These are phyloP conservation scores for Syncephalis fuscata DNA, from an alignment of 371 early-diverging fungal genomes.

Conservation along the genomic window DNA sequence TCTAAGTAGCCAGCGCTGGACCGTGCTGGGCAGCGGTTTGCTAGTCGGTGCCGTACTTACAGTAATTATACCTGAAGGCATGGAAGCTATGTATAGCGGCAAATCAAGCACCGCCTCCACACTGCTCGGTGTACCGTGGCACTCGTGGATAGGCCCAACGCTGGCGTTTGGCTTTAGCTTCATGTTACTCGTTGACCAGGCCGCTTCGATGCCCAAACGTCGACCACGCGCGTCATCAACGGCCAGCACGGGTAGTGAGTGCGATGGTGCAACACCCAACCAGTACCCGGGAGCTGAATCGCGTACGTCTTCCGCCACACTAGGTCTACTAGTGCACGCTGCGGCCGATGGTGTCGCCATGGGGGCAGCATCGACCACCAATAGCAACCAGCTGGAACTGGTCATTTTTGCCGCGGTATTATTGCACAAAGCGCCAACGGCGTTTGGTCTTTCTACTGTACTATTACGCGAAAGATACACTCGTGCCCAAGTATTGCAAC, in stretches of 20 bases:
- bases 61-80: constrained; percentile 87
- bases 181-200: constrained; percentile 80
- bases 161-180: constrained; percentile 68
- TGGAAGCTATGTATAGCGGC: constrained; percentile 60
- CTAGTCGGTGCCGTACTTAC: constrained; percentile 78
- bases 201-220: constrained; percentile 22
- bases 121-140: constrained; percentile 9
- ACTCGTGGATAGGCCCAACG: constrained; percentile 59
- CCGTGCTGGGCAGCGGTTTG: constrained; percentile 84
- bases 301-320: constrained; percentile 29
- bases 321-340: constrained; percentile 84
- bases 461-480: constrained; percentile 53
- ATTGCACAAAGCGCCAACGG: constrained; percentile 91
- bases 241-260: constrained; percentile 2
- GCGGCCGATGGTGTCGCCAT: constrained; percentile 92
- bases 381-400: constrained; percentile 49
- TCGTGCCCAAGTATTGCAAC: constrained; percentile 42
- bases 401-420: constrained; percentile 90
- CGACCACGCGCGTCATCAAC: constrained; percentile 4
- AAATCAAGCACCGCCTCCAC: constrained; percentile 2
- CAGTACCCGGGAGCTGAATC: constrained; percentile 17
- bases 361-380: constrained; percentile 55
- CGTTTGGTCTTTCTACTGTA: constrained; percentile 77
- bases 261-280: constrained; percentile 10
- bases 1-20: constrained; percentile 31